Percentiles rank a stretch among this genome's conserved stretches.
These are phyloP conservation scores for Penicillium robsamsonii DNA, from an alignment of 495 filamentous ascomycete species.

Conservation along the genomic window DNA sequence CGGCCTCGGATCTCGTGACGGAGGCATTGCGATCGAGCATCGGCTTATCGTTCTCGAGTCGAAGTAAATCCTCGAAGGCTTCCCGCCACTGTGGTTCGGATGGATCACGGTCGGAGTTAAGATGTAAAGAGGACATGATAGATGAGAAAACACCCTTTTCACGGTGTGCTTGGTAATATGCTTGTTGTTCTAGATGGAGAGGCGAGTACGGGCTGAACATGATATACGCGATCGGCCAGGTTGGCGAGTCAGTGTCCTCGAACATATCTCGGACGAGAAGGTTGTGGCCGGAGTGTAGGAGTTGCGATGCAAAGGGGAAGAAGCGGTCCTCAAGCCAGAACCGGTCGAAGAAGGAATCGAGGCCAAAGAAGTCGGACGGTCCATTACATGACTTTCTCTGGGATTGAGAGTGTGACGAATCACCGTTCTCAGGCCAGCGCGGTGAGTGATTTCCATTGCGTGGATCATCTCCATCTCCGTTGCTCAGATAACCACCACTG, in stretches of 20 bases:
- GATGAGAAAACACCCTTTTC: slow-evolving; percentile 39
- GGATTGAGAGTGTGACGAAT: slow-evolving; percentile 14
- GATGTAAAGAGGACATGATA: slow-evolving; percentile 35
- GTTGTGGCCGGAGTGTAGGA: slow-evolving; percentile 28
- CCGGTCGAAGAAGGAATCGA: slow-evolving; percentile 39
- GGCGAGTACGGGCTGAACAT: slow-evolving; percentile 53
- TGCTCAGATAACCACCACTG: slow-evolving; percentile 10
- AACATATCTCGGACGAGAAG: slow-evolving; percentile 34
- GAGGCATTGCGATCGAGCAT: slow-evolving; percentile 38
- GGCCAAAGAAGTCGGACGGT: slow-evolving; percentile 29
- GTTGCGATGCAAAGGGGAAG: slow-evolving; percentile 23
- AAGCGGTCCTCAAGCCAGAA: slow-evolving; percentile 34
- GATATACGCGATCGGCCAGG: slow-evolving; percentile 43
- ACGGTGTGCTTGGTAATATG: slow-evolving; percentile 24
- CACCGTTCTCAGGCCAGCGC: slow-evolving; percentile 15
- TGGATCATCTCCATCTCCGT: slow-evolving; percentile 8
- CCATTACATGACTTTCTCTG: slow-evolving; percentile 6
- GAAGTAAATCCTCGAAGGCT: slow-evolving; percentile 56
- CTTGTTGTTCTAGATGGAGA: slow-evolving; percentile 45
- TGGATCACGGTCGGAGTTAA: slow-evolving; percentile 29
- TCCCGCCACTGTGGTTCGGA: slow-evolving; percentile 49
- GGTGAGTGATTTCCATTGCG: slow-evolving; percentile 15
- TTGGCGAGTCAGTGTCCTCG: slow-evolving; percentile 27
- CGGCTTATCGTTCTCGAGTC: slow-evolving; percentile 47
- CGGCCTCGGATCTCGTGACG: slow-evolving; percentile 25